These are phyloP conservation scores for Ploettnerulaceae sp. DNA, from an alignment of 2,329 filamentous ascomycete genomes.

Conservation along the genomic window DNA sequence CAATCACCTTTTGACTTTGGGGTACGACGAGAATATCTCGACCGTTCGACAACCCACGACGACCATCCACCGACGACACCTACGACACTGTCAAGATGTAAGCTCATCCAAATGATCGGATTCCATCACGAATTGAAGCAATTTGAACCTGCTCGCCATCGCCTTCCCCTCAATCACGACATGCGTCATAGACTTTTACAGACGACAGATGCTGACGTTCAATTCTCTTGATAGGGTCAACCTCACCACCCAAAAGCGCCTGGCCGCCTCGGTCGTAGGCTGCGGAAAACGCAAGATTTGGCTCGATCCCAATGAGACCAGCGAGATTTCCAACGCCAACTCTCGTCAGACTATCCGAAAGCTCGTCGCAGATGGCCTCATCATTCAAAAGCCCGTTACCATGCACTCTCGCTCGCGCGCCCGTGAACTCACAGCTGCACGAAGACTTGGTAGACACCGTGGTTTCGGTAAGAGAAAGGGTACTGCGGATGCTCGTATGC, in stretches of 20 bases:
- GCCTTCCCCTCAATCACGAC: slow-evolving; percentile 6
- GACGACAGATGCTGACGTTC: slow-evolving; percentile 24
- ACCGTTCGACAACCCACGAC: slow-evolving; percentile 30
- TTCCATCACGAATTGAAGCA: neutral
- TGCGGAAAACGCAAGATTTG: slow-evolving; percentile 99
- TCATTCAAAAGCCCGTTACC: slow-evolving; percentile 99
- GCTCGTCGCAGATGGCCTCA: slow-evolving; percentile 98
- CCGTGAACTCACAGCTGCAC: slow-evolving; percentile 88
- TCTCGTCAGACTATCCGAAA: slow-evolving; percentile 99
- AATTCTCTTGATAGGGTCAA: slow-evolving; percentile 73
- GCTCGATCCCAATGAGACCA: slow-evolving; percentile 99
- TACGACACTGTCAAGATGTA: slow-evolving; percentile 32
- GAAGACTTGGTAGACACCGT: slow-evolving; percentile 94
- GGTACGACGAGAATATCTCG: slow-evolving; percentile 16
- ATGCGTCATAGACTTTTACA: slow-evolving; percentile 20
- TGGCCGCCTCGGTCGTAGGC: slow-evolving; percentile 96
- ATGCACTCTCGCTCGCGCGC: slow-evolving; percentile 99
- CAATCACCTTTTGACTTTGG: slow-evolving; percentile 13
- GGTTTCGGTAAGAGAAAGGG: slow-evolving; percentile 99
- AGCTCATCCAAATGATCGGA: slow-evolving; percentile 15
- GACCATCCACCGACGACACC: slow-evolving; percentile 31
- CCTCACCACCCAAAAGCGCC: slow-evolving; percentile 99
- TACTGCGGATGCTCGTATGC: slow-evolving; percentile 99
- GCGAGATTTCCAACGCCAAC: slow-evolving; percentile 99
- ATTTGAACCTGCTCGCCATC: neutral